Evolutionary conservation across 352 stramenopile species (phyloP).

Genomic region (Thalassiosira mediterranea): DNA sequence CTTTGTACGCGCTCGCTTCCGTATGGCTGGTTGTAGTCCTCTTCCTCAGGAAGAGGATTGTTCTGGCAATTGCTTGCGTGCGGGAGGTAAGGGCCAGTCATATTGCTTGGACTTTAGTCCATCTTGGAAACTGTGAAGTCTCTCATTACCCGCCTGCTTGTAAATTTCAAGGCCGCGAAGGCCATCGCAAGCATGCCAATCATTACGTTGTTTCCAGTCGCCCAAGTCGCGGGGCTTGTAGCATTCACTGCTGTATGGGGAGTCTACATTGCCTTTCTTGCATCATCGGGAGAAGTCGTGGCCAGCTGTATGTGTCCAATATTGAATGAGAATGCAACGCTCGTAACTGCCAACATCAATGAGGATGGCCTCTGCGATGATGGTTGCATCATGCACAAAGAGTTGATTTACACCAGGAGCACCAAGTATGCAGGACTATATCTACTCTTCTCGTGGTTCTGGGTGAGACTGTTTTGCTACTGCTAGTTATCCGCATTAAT

Average conservation of each 20-base stretch:
- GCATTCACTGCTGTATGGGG: slow-evolving; percentile 76
- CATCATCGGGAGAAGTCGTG: slow-evolving; percentile 75
- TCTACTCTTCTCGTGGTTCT: slow-evolving; percentile 93
- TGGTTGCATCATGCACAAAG: slow-evolving; percentile 39
- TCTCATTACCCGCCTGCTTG: no score
- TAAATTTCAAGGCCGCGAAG: slow-evolving; percentile 71
- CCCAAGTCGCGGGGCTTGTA: slow-evolving; percentile 78
- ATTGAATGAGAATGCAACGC: slow-evolving; percentile 20
- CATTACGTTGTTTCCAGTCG: slow-evolving; percentile 81
- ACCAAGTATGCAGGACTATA: slow-evolving; percentile 68
- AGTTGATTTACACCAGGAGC: slow-evolving; percentile 26
- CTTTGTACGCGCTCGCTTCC: slow-evolving; percentile 61
- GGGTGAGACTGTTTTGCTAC: no score
- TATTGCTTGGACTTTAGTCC: no score
- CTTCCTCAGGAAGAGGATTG: slow-evolving; percentile 80
- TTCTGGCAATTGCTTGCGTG: slow-evolving; percentile 83
- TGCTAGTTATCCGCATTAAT: no score
- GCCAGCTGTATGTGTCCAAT: slow-evolving; percentile 27
- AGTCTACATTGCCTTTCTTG: slow-evolving; percentile 82
- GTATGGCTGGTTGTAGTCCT: slow-evolving; percentile 77
- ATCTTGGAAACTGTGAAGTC: no score
- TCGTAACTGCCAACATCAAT: slow-evolving; percentile 6
- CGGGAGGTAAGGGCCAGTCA: no score
- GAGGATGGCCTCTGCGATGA: slow-evolving; percentile 11
- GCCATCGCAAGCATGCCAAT: slow-evolving; percentile 80